Conservation (phyloP, 2,329 filamentous ascomycete genomes). For the Ascochyta viciae-villosae region DNA sequence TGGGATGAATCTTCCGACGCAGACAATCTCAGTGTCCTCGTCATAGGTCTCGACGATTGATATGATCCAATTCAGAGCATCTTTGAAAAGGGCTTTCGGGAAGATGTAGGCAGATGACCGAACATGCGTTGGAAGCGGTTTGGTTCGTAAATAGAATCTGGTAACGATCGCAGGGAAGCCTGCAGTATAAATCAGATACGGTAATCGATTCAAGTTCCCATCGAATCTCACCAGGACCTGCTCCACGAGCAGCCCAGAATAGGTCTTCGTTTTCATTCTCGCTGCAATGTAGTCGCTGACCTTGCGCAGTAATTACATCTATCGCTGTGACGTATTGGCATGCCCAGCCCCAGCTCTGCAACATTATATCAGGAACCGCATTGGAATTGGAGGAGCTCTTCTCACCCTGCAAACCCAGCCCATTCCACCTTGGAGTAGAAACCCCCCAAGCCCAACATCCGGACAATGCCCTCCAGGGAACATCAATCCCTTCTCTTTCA, state of each 20-base stretch:
- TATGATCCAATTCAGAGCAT: slow-evolving; percentile 58
- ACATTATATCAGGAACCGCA: background rate
- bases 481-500: slow-evolving; percentile 31
- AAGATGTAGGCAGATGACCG: slow-evolving; percentile 56
- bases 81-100: slow-evolving; percentile 54
- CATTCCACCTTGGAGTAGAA: slow-evolving; percentile 64
- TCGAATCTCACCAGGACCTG: slow-evolving; percentile 35
- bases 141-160: slow-evolving; percentile 57
- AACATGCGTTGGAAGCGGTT: slow-evolving; percentile 28
- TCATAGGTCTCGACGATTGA: slow-evolving; percentile 45
- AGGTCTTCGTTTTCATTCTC: background rate
- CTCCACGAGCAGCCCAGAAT: background rate
- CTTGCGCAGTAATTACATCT: background rate
- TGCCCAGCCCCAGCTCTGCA: background rate
- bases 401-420: slow-evolving; percentile 55
- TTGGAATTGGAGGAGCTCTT: background rate
- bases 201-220: background rate
- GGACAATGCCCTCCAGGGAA: slow-evolving; percentile 64
- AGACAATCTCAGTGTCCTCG: slow-evolving; percentile 51
- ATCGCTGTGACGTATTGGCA: background rate
- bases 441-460: slow-evolving; percentile 63
- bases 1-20: slow-evolving; percentile 43
- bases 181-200: slow-evolving; percentile 51
- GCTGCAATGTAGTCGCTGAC: background rate
- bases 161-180: slow-evolving; percentile 52